Evolutionary conservation across 148 eudicot genomes (phyloP).

Genomic region (Agrostemma githago): DNA sequence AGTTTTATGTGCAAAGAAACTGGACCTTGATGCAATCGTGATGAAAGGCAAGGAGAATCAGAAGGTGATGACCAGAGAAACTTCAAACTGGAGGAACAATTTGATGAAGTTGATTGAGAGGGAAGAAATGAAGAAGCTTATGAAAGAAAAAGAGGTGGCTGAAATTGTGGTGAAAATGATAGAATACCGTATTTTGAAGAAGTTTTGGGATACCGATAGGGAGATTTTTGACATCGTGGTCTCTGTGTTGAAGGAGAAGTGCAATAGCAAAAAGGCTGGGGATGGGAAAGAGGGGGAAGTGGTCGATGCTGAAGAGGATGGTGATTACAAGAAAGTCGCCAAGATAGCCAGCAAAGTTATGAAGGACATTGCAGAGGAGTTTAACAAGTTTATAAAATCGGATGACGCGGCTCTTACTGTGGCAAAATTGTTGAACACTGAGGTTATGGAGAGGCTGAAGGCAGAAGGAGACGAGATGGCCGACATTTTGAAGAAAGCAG

Average conservation of each 20-base stretch:
- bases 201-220: not conserved
- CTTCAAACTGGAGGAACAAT: not conserved
- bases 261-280: not conserved
- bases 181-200: not conserved
- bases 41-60: not conserved
- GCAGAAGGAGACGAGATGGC: not conserved
- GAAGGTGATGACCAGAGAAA: conserved; percentile 4
- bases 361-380: not conserved
- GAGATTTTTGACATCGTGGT: conserved; percentile 4
- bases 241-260: not conserved
- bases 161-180: not conserved
- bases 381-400: not conserved
- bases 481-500: not conserved
- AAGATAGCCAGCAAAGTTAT: conserved; percentile 3
- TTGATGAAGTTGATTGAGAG: conserved; percentile 1
- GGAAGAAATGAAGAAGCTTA: not conserved
- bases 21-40: conserved; percentile 1
- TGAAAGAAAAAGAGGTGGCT: not conserved
- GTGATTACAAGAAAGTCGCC: conserved; percentile 11
- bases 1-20: not conserved
- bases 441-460: not conserved
- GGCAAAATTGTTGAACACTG: not conserved
- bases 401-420: not conserved
- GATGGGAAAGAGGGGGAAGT: no score
- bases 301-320: conserved; percentile 1